Evolutionary conservation across 2,329 filamentous ascomycete species (phyloP).

Genomic region (Aotearoamyces nothofagi): DNA sequence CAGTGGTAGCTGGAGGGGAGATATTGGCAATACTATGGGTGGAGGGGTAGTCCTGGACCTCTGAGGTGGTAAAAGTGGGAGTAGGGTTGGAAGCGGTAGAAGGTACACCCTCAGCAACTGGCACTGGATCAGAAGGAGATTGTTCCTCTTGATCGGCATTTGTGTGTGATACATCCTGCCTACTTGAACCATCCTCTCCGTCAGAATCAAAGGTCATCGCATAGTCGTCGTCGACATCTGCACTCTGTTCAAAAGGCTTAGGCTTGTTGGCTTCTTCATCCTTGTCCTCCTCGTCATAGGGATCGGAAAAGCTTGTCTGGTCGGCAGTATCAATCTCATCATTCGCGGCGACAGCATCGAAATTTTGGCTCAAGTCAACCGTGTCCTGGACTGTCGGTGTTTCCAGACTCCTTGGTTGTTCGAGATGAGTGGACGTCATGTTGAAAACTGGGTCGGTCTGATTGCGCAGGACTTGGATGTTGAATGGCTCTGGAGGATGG

Average conservation of each 20-base stretch:
- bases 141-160: conserved; percentile 14
- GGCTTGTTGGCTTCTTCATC: conserved; percentile 5
- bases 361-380: no score
- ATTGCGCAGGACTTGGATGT: conserved; percentile 54
- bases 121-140: conserved; percentile 11
- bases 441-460: conserved; percentile 61
- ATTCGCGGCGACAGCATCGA: no score
- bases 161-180: conserved; percentile 17
- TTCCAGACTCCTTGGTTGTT: no score
- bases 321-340: conserved; percentile 4
- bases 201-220: conserved; percentile 22
- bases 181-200: conserved; percentile 18
- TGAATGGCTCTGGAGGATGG: conserved; percentile 51
- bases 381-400: no score
- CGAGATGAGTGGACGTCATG: conserved; percentile 44
- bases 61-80: conserved; percentile 7
- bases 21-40: conserved; percentile 10
- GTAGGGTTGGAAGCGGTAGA: conserved; percentile 7
- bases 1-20: conserved; percentile 3
- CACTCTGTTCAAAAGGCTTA: neutral
- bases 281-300: conserved; percentile 9
- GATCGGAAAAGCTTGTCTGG: conserved; percentile 11
- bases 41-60: conserved; percentile 3
- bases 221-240: conserved; percentile 20
- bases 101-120: conserved; percentile 7